A percentile compares a stretch with the other conserved stretches of the same genome.
Evolutionary conservation across 441 rosid genomes (phyloP).

Genomic region (Corymbia citriodora): DNA sequence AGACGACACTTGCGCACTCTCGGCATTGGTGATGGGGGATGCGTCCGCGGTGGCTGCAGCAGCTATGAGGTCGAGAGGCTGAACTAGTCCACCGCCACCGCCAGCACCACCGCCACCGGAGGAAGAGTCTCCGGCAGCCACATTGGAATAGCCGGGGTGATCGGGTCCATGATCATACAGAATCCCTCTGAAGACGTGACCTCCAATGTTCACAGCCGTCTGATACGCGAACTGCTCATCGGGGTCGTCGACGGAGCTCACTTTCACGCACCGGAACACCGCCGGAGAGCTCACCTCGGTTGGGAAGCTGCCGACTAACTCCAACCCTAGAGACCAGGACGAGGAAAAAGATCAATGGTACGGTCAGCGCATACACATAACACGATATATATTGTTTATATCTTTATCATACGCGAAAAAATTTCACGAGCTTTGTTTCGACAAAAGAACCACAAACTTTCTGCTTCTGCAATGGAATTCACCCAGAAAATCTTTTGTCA

Average conservation of each 20-base stretch:
- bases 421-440: not conserved
- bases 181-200: constrained; percentile 84
- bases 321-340: constrained; percentile 53
- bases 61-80: constrained; percentile 6
- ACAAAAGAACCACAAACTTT: not conserved
- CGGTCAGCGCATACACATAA: not conserved
- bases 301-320: constrained; percentile 61
- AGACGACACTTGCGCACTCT: not conserved
- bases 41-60: not conserved
- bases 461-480: not conserved
- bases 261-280: constrained; percentile 68
- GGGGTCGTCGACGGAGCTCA: constrained; percentile 55
- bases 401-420: not conserved
- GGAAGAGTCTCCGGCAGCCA: not conserved
- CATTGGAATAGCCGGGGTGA: constrained; percentile 17
- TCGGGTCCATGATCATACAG: constrained; percentile 91
- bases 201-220: constrained; percentile 76
- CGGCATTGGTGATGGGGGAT: not conserved
- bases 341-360: not conserved
- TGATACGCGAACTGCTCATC: constrained; percentile 84
- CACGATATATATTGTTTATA: not conserved
- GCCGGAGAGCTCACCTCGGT: constrained; percentile 60
- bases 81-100: not conserved
- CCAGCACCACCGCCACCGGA: not conserved
- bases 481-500: not conserved